Evolutionary conservation across 106 monocot species (phyloP), one percentile per base, ranked within the genome.

Genomic region (Cymbidium sinense): DNA sequence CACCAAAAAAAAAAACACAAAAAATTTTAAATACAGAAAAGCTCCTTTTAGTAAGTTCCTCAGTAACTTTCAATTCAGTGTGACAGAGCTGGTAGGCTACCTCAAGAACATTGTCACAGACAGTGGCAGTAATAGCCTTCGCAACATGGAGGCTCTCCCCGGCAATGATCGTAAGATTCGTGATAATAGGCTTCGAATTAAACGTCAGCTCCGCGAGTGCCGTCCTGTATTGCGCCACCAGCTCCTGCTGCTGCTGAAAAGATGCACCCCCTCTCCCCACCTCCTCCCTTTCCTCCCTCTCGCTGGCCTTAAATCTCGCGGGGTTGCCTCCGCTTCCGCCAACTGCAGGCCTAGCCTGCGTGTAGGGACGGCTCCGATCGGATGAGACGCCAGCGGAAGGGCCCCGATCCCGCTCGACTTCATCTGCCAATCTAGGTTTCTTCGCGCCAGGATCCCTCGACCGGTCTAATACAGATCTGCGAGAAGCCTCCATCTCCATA

Each of bases 121-220:
- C 89, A 75, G 86, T 79, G 77, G 83, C 75, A 1, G 90, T 86
- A 51, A 98, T 94, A 21, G 78, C 81, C 90, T 94, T 98, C 43
- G 98, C 94, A 19, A 89, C 89, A 51, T 86, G 94, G 31, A 88
- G 77, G 47, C 87, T 98, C 87, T 98, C 98, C 21, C 98, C 98
- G 29, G 98, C 98, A 58, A 98, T 98, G 74, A 98, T 98, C 30
- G 98, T 98, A 65, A 98, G 83, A 75, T 98, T 94, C 43, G 94
- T 98, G 72, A 98, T 98, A 77, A 98, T 98, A 30, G 94, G 94
- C 87, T 98, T 98, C 7, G 98, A 94, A 82, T 98, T 98, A 90
- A 98, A 90, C 5, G 98, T 98, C 35, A 98, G 87, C 83, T 98
- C 98, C 30, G 92, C 85, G 4, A 98, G 85, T 10, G 98, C 98